These are phyloP conservation scores for Leishmania turanica DNA, from an alignment of 208 protist genomes.

Conservation along the genomic window DNA sequence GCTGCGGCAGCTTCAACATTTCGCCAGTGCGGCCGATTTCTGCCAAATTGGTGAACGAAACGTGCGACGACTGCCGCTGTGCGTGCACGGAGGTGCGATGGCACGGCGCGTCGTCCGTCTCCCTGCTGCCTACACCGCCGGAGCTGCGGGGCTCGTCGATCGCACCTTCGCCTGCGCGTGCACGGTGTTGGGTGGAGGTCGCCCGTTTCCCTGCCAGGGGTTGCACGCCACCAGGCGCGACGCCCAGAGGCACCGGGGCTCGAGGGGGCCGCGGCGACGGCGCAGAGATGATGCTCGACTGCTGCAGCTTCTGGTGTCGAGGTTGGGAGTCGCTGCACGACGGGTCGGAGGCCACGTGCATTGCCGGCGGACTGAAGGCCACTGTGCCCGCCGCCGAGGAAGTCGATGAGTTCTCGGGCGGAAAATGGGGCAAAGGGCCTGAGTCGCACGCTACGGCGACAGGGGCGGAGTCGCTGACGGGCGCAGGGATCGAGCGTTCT, in stretches of 20 bases:
- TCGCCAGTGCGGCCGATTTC: not conserved
- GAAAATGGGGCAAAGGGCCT: no score
- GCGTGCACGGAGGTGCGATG: not conserved
- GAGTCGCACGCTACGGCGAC: no score
- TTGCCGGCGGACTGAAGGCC: not conserved
- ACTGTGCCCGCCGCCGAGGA: not conserved
- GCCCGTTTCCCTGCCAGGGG: not conserved
- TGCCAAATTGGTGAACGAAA: not conserved
- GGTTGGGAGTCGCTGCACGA: not conserved
- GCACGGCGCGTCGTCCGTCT: no score
- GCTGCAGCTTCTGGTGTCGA: not conserved
- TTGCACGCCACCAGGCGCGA: not conserved
- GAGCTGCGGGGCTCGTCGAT: not conserved
- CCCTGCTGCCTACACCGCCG: no score
- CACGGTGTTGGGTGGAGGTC: not conserved
- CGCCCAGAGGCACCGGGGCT: not conserved
- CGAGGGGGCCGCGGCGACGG: not conserved
- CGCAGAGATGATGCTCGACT: not conserved
- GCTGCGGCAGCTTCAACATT: not conserved
- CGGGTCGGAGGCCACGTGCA: not conserved
- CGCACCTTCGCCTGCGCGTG: not conserved
- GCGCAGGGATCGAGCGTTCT: not conserved
- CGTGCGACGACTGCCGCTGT: not conserved
- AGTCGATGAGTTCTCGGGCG: no score
- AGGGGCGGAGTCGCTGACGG: not conserved